phyloP scores from a whole-genome alignment of 768 basidiomycete species.

The Pleurotus djamor region DNA sequence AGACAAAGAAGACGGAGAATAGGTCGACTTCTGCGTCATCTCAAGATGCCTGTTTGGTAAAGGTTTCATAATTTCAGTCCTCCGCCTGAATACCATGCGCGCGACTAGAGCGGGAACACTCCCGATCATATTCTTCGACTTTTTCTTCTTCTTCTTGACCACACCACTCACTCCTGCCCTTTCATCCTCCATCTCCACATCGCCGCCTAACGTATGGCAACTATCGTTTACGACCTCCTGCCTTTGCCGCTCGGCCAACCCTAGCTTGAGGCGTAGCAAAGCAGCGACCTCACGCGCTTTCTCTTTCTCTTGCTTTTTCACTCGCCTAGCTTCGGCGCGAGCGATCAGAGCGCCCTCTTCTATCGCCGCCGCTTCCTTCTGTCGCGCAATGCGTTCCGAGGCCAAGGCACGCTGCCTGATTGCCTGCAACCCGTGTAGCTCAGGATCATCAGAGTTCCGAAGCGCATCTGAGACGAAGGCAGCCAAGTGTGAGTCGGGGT shows the following conservation, averaged over 20 bases:
- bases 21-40: not conserved
- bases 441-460: constrained; percentile 30
- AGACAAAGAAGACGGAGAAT: not conserved
- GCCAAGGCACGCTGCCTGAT: constrained; percentile 33
- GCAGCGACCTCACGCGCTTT: constrained; percentile 52
- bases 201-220: not conserved
- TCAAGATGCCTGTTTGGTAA: constrained; percentile 1
- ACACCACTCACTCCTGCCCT: not conserved
- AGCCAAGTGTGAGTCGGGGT: constrained; percentile 23
- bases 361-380: constrained; percentile 22
- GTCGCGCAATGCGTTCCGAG: constrained; percentile 27
- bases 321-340: constrained; percentile 40
- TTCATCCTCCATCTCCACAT: not conserved
- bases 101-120: constrained; percentile 15
- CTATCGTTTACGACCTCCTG: not conserved
- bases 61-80: constrained; percentile 8
- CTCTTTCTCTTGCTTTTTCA: constrained; percentile 51
- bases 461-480: constrained; percentile 19
- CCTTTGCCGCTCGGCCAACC: not conserved
- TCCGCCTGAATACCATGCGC: constrained; percentile 15
- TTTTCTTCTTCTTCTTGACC: constrained; percentile 1
- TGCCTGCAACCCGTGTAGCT: constrained; percentile 35
- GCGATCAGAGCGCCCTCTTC: constrained; percentile 33
- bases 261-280: constrained; percentile 55
- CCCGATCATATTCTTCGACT: constrained; percentile 10